Base-by-base conservation (phyloP, 805 yeast genomes). In the Hanseniaspora valbyensis region DNA sequence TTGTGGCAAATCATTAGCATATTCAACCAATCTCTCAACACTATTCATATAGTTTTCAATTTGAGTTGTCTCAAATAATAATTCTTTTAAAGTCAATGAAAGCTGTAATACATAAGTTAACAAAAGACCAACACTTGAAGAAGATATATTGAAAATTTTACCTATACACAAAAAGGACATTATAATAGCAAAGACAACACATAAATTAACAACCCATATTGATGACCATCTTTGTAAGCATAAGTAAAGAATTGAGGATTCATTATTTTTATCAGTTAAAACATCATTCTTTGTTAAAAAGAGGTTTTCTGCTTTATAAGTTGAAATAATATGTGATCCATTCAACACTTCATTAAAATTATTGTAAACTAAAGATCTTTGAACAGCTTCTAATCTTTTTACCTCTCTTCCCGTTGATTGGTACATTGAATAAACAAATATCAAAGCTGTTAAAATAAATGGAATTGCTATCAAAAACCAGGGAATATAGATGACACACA, bases 381-480 rank as follows among this genome's bases (percentile, higher is more conserved):
- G 74, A 8, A 71, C 60, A 1, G 79, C 77, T 56, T 75, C 78
- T 50, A 74, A 58, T 55, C 78, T 67, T 57, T 73, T 74, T 40
- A 75, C 66, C 57, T 75, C 79, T 61, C 77, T 65, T 16, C 73
- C 69, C 4, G 77, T 65, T 3, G 76, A 71, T 57, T 73, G 77
- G 54, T 73, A 75, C 57, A 64, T 70, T 54, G 67, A 68, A 9
- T 73, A 66, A 33, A 73, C 61, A 4, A 66, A 48, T 12, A 75
- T 57, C 56, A 77, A 76, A 16, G 75, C 56, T 18, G 70, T 52
- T 2, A 68, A 59, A 49, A 83, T 63, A 43, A 80, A 71, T 4
- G 85, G 82, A 29, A 83, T 65, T 2, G 83, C 83, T 56, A 82
- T 73, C 1, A 88, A 87, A 62, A 81, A 77, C 80, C 83, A 85